phyloP scores from a whole-genome alignment of 371 early-diverging fungal genomes.

The Mortierella sp. region DNA sequence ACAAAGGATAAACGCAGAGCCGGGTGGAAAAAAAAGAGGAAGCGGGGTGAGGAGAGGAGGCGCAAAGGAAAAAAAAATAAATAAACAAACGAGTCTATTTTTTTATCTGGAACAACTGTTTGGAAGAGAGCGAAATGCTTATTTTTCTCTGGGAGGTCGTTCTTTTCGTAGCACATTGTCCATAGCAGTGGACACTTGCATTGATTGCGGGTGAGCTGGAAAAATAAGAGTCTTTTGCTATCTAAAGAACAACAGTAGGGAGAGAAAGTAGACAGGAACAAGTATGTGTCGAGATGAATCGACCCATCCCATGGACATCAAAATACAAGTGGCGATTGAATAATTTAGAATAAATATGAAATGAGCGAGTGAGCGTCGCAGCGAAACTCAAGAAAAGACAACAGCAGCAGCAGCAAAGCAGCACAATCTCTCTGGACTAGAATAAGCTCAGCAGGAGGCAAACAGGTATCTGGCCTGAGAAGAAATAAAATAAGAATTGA shows the following conservation, averaged over 20 bases:
- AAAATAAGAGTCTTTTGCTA: not conserved
- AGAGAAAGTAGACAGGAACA: not conserved
- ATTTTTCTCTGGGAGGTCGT: not conserved
- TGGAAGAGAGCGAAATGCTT: constrained; percentile 13
- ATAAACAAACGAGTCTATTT: constrained; percentile 16
- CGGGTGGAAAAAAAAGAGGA: constrained; percentile 8
- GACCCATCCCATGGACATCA: not conserved
- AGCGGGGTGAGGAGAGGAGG: constrained; percentile 6
- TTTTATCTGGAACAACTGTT: constrained; percentile 7
- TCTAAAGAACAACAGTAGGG: not conserved
- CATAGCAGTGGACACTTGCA: not conserved
- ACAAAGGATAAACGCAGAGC: constrained; percentile 49
- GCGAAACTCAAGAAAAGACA: not conserved
- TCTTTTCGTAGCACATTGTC: not conserved
- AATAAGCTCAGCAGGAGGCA: not conserved
- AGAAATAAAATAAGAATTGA: not conserved
- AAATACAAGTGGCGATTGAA: not conserved
- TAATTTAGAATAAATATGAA: not conserved
- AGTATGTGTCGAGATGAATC: constrained; percentile 8
- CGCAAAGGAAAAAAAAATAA: constrained; percentile 3
- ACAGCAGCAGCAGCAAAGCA: too few relatives aligned
- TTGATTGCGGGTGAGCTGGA: not conserved
- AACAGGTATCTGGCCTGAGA: constrained; percentile 9
- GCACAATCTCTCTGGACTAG: not conserved
- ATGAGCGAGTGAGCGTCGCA: constrained; percentile 9